Evolutionary conservation across 2,329 filamentous ascomycete species (phyloP).

Genomic region (Neofusicoccum laricinum): DNA sequence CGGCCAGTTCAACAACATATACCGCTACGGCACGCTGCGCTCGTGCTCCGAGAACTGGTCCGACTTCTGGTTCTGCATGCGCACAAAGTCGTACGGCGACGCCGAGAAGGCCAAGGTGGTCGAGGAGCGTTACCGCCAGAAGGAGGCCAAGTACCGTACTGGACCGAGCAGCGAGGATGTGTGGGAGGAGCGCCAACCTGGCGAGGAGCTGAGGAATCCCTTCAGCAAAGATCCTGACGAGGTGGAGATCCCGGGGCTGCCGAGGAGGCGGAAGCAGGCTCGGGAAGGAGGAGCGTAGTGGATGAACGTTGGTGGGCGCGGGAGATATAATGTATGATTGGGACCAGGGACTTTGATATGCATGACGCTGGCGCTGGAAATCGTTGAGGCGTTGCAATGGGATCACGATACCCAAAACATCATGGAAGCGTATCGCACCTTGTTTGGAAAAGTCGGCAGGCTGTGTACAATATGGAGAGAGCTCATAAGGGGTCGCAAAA

Average conservation of each 20-base stretch:
- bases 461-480: neutral
- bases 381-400: neutral
- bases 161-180: slow-evolving; percentile 83
- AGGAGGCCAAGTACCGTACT: slow-evolving; percentile 63
- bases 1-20: slow-evolving; percentile 88
- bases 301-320: slow-evolving; percentile 6
- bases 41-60: slow-evolving; percentile 83
- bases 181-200: slow-evolving; percentile 67
- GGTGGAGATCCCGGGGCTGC: slow-evolving; percentile 25
- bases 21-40: slow-evolving; percentile 76
- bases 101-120: slow-evolving; percentile 60
- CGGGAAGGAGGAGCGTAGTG: slow-evolving; percentile 24
- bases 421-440: neutral
- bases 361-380: neutral
- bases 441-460: neutral
- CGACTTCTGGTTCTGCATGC: slow-evolving; percentile 98
- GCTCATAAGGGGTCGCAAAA: no score
- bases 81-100: slow-evolving; percentile 63
- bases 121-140: slow-evolving; percentile 65
- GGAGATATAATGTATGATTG: neutral
- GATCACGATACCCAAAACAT: neutral
- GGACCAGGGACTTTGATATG: neutral
- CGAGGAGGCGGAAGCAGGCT: slow-evolving; percentile 10
- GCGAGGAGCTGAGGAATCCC: slow-evolving; percentile 54
- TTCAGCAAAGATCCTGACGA: slow-evolving; percentile 37